These are phyloP conservation scores for Alternaria solani DNA, from an alignment of 2,329 filamentous ascomycete species.

Conservation along the genomic window DNA sequence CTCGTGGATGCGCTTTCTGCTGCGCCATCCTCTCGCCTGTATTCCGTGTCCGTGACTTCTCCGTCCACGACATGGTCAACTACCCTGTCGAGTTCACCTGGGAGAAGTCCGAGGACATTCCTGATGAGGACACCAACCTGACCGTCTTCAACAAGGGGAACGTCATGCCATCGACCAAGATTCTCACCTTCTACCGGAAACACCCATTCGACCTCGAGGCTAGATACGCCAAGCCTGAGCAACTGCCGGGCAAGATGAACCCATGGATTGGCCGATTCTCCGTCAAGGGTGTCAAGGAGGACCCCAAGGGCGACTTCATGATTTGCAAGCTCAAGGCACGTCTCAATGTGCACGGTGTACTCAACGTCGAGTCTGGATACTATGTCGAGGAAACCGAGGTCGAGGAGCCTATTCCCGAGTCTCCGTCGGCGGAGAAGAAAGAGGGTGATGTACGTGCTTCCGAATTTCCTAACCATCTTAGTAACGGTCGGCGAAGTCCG, in stretches of 20 bases:
- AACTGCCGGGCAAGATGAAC: slow-evolving; percentile 86
- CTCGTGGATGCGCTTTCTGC: slow-evolving; percentile 94
- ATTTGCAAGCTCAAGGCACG: slow-evolving; percentile 99
- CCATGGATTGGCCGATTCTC: slow-evolving; percentile 98
- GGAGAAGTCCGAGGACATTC: slow-evolving; percentile 98
- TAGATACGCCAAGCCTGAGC: slow-evolving; percentile 85
- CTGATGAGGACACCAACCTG: slow-evolving; percentile 95
- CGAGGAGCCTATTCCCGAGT: slow-evolving; percentile 86
- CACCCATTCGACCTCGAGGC: slow-evolving; percentile 97
- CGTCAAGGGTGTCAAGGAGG: slow-evolving; percentile 95
- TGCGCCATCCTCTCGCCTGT: slow-evolving; percentile 97
- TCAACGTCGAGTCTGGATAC: slow-evolving; percentile 97
- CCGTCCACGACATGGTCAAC: slow-evolving; percentile 95
- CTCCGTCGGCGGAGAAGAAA: slow-evolving; percentile 63
- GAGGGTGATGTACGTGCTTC: slow-evolving; percentile 74
- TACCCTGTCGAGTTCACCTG: slow-evolving; percentile 99
- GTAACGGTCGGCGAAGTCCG: slow-evolving; percentile 31
- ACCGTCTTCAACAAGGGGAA: slow-evolving; percentile 98
- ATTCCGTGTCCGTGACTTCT: slow-evolving; percentile 98
- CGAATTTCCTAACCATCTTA: slow-evolving; percentile 31
- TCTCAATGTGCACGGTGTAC: slow-evolving; percentile 92
- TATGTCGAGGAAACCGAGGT: slow-evolving; percentile 98
- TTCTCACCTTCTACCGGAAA: slow-evolving; percentile 98
- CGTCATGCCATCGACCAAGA: slow-evolving; percentile 97
- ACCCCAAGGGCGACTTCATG: slow-evolving; percentile 97